Evolutionary conservation across 257 asterid species (phyloP), one percentile per base, ranked within the genome.

Genomic region (Forsythia suspensa): DNA sequence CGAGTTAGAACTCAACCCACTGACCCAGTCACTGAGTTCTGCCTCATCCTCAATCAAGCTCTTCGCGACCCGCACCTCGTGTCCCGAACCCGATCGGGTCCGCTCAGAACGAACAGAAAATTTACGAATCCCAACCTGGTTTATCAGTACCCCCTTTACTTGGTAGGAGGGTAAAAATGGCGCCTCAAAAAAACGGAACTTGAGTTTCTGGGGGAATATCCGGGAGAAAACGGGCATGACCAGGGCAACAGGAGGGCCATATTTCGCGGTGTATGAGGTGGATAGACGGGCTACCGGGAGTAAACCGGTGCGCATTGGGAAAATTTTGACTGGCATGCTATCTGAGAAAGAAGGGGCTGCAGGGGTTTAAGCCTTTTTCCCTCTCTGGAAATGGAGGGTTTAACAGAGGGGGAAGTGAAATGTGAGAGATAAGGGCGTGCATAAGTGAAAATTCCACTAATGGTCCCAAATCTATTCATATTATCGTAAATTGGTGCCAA

Each of bases 41-140:
- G 98, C 97, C 87, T 95, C 98, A 44, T 95, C 99, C n/a, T 93
- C 99, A 52, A 95, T 84, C 92, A 95, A 87, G 75, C 97, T 92
- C 95, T 84, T 95, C 8, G 89, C 87, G 63, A 73, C 80, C 37
- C 88, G 86, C 72, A 34, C 67, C n/a, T 77, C 89, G 70, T 51
- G 43, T 1, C 82, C 85, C 34, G 71, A 39, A 29, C 82, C 85
- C 63, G 88, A 71, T 59, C 81, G 74, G 7, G 77, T 89, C 68
- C 89, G 76, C 76, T 80, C 84, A 72, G 89, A 44, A 5, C 85
- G 86, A 67, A 90, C 77, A 12, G 97, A 85, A 7, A 83, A 81
- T 10, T 79, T 74, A 36, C 87, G 81, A 8, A 75, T n/a, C 36
- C 84, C 81, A 6, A 80, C 38, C 18, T 75, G 85, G 43, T 82